Base-by-base conservation (phyloP, 108 stramenopile genomes). In the Epipyxis sp. region DNA sequence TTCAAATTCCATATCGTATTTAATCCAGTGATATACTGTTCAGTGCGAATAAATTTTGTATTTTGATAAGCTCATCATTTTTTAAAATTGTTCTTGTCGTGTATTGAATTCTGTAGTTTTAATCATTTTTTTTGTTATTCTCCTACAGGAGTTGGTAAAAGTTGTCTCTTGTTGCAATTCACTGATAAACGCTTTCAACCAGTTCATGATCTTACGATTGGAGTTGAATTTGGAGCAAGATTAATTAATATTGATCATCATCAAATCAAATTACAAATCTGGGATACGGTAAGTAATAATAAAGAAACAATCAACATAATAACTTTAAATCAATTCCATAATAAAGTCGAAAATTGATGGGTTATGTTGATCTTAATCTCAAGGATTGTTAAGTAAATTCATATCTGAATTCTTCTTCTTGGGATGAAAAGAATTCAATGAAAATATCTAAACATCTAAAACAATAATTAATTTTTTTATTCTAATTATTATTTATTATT, bases 151-250 rank as follows among this genome's bases (percentile, higher is more conserved):
- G 99, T 98, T 37, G 99, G 99, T 20, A 99, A 99, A 83, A 97
- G 95, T 2, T 99, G 99, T 82, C 90, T 99, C 84, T 90, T 99
- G 54, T 87, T 99, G 69, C 99, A 98, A 86, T 99, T 99, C 90
- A 98, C 97, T 40, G 99, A 99, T 89, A 98, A 98, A 86, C 92
- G 98, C 44, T 99, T 99, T 87, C 96, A 97, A 80, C 96, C 95
- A 16, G 96, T 98, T 29, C 97, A 99, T 76, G 98, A 99, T 78
- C 89, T 99, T 61, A 98, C 98, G 16, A 98, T 98, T 78, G 98
- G 98, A 1, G 98, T 99, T 37, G 88, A 99, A 87, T 99, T 99
- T 71, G 98, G 98, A 69, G 97, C 98, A 25, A 91, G 97, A 25
- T 94, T 97, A 94, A 87, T 97, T 76, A 82, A 77, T 59, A 89